phyloP scores from a whole-genome alignment of 1,284 basidiomycete genomes.

The Austroboletus novae-zelandiae region DNA sequence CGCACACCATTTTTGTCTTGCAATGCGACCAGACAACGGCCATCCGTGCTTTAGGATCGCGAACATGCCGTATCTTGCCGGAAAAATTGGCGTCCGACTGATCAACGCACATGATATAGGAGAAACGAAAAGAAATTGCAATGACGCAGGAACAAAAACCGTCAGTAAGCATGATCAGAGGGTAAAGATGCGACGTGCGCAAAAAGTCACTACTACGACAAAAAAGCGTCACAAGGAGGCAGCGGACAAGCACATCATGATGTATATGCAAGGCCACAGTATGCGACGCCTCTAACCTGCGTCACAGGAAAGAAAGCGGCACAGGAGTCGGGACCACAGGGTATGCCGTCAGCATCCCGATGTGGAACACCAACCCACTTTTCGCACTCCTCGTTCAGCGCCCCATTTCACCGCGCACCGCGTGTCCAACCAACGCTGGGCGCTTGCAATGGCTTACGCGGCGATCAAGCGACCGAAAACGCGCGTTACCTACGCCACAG shows the following conservation, averaged over 20 bases:
- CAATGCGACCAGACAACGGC: constrained; percentile 82
- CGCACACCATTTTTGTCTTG: constrained; percentile 85
- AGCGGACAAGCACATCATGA: constrained; percentile 46
- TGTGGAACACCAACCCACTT: constrained; percentile 40
- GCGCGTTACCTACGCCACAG: constrained; percentile 65
- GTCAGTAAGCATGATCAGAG: constrained; percentile 56
- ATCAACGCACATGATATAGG: constrained; percentile 34
- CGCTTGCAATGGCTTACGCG: constrained; percentile 66
- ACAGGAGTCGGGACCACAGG: constrained; percentile 39
- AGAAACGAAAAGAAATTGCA: constrained; percentile 22
- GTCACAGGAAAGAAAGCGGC: constrained; percentile 52
- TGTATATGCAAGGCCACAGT: constrained; percentile 53
- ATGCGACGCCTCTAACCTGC: constrained; percentile 49
- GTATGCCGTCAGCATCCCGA: constrained; percentile 33
- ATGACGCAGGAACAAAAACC: constrained; percentile 43
- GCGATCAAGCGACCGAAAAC: constrained; percentile 90
- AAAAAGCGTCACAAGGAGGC: constrained; percentile 53
- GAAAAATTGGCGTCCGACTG: constrained; percentile 82
- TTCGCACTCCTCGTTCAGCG: constrained; percentile 89
- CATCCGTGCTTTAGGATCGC: constrained; percentile 87
- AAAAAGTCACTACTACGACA: constrained; percentile 29
- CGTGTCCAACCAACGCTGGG: constrained; percentile 76
- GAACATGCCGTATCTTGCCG: constrained; percentile 81
- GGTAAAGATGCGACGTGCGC: constrained; percentile 30
- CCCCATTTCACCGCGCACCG: constrained; percentile 89